Evolutionary conservation across 768 basidiomycete genomes (phyloP), one percentile per base, ranked within the genome.

Genomic region (Sporobolomyces pararoseus): DNA sequence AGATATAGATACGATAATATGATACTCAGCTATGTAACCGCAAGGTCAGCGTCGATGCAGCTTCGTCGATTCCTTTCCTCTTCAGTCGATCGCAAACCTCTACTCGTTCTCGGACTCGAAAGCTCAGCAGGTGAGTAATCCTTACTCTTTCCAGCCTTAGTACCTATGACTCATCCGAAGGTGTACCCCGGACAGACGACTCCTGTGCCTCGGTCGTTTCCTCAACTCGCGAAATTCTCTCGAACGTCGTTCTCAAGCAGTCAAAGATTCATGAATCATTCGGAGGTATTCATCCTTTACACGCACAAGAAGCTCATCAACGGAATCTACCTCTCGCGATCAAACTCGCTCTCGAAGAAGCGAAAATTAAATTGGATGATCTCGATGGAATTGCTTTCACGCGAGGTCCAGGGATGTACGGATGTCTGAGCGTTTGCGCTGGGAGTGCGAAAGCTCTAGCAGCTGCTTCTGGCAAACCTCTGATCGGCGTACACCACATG

Each of bases 401-500:
- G 2, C 84, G 91, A 74, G 95, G 91, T 19, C 90, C 90, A 68
- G 89, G 78, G 31, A 79, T 79, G 77, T 63, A 88, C 4, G 89
- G 89, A 2, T 93, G 91, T 78, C 83, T 98, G 17, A 85, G 84
- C 31, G 88, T 91, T 4, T 86, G 86, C 51, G 85, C 86, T 14
- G 89, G 89, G 68, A 87, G 90, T 9, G 91, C 91, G n/a, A 90
- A 90, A 78, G 85, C 87, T 0, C 81, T 98, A 4, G 91, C 92
- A 1, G 88, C 90, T 0, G 87, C 86, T 0, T 81, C 86, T 17
- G 82, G 84, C 49, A 89, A 91, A 75, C 93, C 92, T 0, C 16
- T 71, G 6, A 84, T 95, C 4, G 92, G 92, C 4, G 90, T 96
- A 9, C 91, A 97, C 79, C 94, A 98, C 76, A 98, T 97, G 94